Evolutionary conservation across 495 filamentous ascomycete genomes (phyloP).

Genomic region (Hypoxylon fuscum): DNA sequence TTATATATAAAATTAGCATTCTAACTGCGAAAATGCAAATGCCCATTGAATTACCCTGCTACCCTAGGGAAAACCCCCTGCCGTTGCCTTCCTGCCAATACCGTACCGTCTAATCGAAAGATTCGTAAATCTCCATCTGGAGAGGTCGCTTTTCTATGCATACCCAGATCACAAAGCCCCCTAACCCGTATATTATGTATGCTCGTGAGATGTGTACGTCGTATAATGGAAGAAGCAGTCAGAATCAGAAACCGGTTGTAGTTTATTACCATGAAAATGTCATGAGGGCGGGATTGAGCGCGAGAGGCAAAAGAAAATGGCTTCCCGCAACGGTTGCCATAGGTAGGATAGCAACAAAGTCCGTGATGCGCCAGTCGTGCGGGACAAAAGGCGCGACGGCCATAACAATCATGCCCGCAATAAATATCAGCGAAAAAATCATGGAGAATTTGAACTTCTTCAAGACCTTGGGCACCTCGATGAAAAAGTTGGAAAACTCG

Average conservation of each 20-base stretch:
- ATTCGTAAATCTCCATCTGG: slow-evolving; percentile 2
- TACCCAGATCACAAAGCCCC: neutral
- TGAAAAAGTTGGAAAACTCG: slow-evolving; percentile 81
- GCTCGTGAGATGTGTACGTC: neutral
- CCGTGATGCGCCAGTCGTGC: slow-evolving; percentile 72
- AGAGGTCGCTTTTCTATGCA: slow-evolving; percentile 4
- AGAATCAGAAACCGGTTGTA: neutral
- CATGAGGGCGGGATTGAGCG: slow-evolving; percentile 81
- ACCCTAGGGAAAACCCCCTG: too few relatives aligned
- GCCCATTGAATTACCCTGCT: too few relatives aligned
- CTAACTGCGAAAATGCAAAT: too few relatives aligned
- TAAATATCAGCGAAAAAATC: slow-evolving; percentile 67
- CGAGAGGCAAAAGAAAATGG: slow-evolving; percentile 76
- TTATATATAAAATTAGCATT: too few relatives aligned
- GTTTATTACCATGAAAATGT: slow-evolving; percentile 74
- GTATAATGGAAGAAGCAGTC: neutral
- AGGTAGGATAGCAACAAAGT: slow-evolving; percentile 83
- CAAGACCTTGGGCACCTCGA: slow-evolving; percentile 79
- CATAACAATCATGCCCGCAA: slow-evolving; percentile 72
- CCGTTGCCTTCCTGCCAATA: too few relatives aligned
- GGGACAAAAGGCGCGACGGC: slow-evolving; percentile 71
- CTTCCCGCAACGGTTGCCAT: slow-evolving; percentile 76
- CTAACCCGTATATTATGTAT: neutral
- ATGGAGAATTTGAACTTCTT: slow-evolving; percentile 82
- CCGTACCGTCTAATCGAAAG: slow-evolving; percentile 1